These are phyloP conservation scores for Microascus cirrosus DNA, from an alignment of 2,329 filamentous ascomycete genomes.

Conservation along the genomic window DNA sequence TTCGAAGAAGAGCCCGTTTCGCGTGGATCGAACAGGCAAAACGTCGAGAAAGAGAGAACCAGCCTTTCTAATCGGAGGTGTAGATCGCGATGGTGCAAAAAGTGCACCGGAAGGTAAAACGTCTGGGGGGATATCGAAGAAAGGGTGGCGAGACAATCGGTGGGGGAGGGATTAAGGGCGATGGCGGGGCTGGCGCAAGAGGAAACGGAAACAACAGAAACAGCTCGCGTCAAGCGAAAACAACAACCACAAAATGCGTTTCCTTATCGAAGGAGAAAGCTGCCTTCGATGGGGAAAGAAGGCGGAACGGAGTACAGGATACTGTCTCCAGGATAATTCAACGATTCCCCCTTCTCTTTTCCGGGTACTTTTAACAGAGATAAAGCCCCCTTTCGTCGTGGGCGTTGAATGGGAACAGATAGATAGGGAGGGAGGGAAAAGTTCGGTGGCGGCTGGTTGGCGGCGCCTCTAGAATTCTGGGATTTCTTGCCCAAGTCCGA, in stretches of 20 bases:
- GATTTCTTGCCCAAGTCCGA: neutral
- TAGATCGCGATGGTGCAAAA: no score
- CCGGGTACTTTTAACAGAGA: neutral
- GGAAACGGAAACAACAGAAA: neutral
- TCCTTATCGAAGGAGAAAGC: neutral
- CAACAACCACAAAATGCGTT: neutral
- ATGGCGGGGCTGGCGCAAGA: neutral
- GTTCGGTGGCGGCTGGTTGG: conserved; percentile 1
- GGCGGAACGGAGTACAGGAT: neutral
- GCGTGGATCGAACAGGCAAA: neutral
- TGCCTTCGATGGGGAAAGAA: neutral
- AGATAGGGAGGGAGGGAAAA: neutral
- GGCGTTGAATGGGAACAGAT: neutral
- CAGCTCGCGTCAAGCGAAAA: neutral
- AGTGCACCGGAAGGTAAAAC: neutral
- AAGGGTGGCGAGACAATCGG: neutral
- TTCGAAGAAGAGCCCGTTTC: neutral
- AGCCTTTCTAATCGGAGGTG: neutral
- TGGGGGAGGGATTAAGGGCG: neutral
- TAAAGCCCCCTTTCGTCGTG: neutral
- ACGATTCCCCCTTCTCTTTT: neutral
- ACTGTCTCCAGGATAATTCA: neutral
- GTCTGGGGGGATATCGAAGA: neutral
- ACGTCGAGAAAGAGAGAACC: neutral
- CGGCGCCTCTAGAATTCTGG: neutral